A percentile compares a stretch with the other conserved stretches of the same genome.
These are phyloP conservation scores for Tranzscheliella williamsii DNA, from an alignment of 1,284 basidiomycete species.

Conservation along the genomic window DNA sequence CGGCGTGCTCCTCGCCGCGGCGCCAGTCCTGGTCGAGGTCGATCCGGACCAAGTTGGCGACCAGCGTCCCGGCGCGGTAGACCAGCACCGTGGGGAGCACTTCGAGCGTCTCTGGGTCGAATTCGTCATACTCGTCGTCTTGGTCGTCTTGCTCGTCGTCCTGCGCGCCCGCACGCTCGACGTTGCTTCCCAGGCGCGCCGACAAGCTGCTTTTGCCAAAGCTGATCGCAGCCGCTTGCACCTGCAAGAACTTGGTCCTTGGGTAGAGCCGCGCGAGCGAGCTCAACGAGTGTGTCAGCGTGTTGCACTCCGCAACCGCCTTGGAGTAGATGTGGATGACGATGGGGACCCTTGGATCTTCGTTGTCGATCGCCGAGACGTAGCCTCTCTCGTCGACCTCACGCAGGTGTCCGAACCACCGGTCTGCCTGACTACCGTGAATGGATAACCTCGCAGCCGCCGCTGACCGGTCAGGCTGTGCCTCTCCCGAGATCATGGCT, in stretches of 20 bases:
- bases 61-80: slow-evolving; percentile 40
- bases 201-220: slow-evolving; percentile 18
- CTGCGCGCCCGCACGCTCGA: neutral
- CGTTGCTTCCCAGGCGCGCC: neutral
- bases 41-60: slow-evolving; percentile 48
- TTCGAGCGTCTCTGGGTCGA: slow-evolving; percentile 28
- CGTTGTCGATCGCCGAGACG: slow-evolving; percentile 47
- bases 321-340: slow-evolving; percentile 54
- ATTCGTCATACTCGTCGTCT: slow-evolving; percentile 41
- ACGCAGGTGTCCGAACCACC: slow-evolving; percentile 49
- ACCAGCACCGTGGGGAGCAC: slow-evolving; percentile 50
- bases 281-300: slow-evolving; percentile 33
- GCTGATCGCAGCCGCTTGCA: slow-evolving; percentile 45
- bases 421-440: neutral
- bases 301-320: slow-evolving; percentile 41
- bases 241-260: slow-evolving; percentile 48
- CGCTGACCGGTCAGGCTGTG: too few relatives aligned
- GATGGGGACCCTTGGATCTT: slow-evolving; percentile 20
- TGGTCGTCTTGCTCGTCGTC: slow-evolving; percentile 15
- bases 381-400: slow-evolving; percentile 49
- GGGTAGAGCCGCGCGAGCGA: slow-evolving; percentile 44
- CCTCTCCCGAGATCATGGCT: neutral
- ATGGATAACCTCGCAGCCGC: too few relatives aligned
- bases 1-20: slow-evolving; percentile 28
- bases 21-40: slow-evolving; percentile 47